These are phyloP conservation scores for Rhodotorula sphaerocarpa DNA, from an alignment of 768 basidiomycete species.

Conservation along the genomic window DNA sequence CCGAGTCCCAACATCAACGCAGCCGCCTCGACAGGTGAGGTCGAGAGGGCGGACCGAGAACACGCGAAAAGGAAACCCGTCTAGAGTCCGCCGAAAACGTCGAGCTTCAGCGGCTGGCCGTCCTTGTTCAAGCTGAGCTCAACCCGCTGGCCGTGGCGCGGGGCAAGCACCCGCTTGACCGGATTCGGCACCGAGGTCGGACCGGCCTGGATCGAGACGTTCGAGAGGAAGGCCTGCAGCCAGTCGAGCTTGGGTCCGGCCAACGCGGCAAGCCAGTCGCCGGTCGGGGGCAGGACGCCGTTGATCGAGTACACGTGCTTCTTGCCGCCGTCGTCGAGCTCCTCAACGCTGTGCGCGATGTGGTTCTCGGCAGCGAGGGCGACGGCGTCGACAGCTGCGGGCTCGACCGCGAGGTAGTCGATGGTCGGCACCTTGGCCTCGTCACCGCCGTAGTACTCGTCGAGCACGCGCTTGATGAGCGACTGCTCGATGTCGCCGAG, in stretches of 20 bases:
- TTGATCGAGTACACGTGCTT: constrained; percentile 49
- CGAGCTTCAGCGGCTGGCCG: constrained; percentile 33
- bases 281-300: constrained; percentile 52
- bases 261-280: constrained; percentile 72
- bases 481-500: constrained; percentile 74
- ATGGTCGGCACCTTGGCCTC: constrained; percentile 62
- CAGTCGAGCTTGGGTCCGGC: constrained; percentile 75
- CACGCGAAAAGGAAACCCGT: background rate
- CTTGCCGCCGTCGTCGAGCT: constrained; percentile 50
- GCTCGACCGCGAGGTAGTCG: constrained; percentile 69
- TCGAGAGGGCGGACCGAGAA: background rate
- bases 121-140: constrained; percentile 48
- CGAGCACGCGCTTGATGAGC: constrained; percentile 69
- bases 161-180: constrained; percentile 72
- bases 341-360: constrained; percentile 48
- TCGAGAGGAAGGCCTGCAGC: constrained; percentile 75
- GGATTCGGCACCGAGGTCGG: constrained; percentile 79
- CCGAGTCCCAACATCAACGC: background rate
- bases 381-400: constrained; percentile 36
- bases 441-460: constrained; percentile 69
- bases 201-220: constrained; percentile 78
- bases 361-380: constrained; percentile 39
- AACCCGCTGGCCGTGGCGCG: constrained; percentile 69
- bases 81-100: constrained; percentile 31
- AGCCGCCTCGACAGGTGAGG: background rate